Evolutionary conservation across 495 filamentous ascomycete genomes (phyloP), one percentile per base, ranked within the genome.

Genomic region (Polyplosphaeria fusca): DNA sequence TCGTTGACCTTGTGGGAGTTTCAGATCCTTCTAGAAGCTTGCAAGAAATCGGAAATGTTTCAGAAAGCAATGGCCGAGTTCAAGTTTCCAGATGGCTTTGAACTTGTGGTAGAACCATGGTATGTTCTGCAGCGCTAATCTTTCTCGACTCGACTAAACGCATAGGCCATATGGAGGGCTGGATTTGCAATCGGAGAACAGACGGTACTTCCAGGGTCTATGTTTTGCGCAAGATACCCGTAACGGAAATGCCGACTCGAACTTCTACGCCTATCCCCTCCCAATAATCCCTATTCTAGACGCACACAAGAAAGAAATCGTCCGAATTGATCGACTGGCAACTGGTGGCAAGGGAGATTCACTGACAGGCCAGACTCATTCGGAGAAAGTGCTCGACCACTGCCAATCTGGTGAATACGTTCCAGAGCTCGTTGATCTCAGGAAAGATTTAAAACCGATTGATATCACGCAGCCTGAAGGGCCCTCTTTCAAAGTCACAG

Each of bases 101-200:
- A 77, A 51, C 72, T 87, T 30, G 76, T 84, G 49, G 85, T 86
- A 64, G 84, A 86, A 72, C 84, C 83, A 18, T 87, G 84, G 51
- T 47, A 27, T 9, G 47, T 39, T 7, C n/a, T 25, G 2, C 28
- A 5, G 19, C 14, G 22, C 23, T 4, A 5, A 7, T 3, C 16
- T 4, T 9, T 27, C 24, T 18, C 5, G 2, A 32, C 18, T 47
- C 19, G 46, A 47, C 18, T 51, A 39, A 51, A 11, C 18, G 13
- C 24, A 18, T 13, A 55, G 40, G 82, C 83, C 82, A 3, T 87
- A 86, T 65, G 85, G 84, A 9, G 81, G 82, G 1, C 74, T 78
- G 30, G 83, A 86, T 50, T 58, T 70, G 19, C 72, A 70, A 9
- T 76, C 80, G 28, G 80, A 82, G 28, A 77, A 80, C 35, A 70